A percentile compares a stretch with the other conserved stretches of the same genome.
Conservation (phyloP, 1,284 basidiomycete species). For the Moniliella sp. region DNA sequence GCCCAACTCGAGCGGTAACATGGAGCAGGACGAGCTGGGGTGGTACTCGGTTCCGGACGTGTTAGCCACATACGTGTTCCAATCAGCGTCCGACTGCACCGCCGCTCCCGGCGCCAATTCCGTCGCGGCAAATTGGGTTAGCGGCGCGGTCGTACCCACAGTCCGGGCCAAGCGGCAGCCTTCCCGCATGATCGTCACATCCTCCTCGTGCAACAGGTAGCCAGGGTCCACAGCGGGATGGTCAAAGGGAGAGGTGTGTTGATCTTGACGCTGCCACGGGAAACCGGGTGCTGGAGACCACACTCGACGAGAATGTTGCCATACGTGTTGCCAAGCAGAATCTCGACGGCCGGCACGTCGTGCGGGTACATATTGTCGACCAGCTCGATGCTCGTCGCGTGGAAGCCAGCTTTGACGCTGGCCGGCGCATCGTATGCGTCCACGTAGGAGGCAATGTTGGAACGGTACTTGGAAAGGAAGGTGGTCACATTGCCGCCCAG, state of each 20-base stretch:
- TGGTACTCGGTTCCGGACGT: slow-evolving; percentile 30
- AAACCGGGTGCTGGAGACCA: slow-evolving; percentile 20
- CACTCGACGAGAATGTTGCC: slow-evolving; percentile 12
- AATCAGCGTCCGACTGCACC: slow-evolving; percentile 6
- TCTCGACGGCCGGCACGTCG: slow-evolving; percentile 14
- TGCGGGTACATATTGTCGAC: slow-evolving; percentile 16
- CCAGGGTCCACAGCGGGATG: slow-evolving; percentile 16
- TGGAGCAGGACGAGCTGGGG: slow-evolving; percentile 45
- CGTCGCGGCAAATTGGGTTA: slow-evolving; percentile 4
- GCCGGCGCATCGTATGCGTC: slow-evolving; percentile 39
- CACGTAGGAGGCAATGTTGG: slow-evolving; percentile 32
- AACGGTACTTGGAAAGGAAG: slow-evolving; percentile 1
- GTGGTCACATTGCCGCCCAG: neutral
- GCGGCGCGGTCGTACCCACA: slow-evolving; percentile 8
- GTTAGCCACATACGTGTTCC: slow-evolving; percentile 18
- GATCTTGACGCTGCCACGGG: slow-evolving; percentile 19
- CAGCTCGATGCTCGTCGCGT: slow-evolving; percentile 43
- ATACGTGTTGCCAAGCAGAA: slow-evolving; percentile 14
- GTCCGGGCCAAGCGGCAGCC: slow-evolving; percentile 17
- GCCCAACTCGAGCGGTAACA: slow-evolving; percentile 44
- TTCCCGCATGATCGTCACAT: slow-evolving; percentile 12
- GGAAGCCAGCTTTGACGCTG: slow-evolving; percentile 45
- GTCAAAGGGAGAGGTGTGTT: slow-evolving; percentile 9
- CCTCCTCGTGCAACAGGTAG: slow-evolving; percentile 13
- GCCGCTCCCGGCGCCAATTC: slow-evolving; percentile 7